Evolutionary conservation across 1,139 yeast genomes (phyloP), one percentile per base, ranked within the genome.

Genomic region (Saccharomyces hybrid): DNA sequence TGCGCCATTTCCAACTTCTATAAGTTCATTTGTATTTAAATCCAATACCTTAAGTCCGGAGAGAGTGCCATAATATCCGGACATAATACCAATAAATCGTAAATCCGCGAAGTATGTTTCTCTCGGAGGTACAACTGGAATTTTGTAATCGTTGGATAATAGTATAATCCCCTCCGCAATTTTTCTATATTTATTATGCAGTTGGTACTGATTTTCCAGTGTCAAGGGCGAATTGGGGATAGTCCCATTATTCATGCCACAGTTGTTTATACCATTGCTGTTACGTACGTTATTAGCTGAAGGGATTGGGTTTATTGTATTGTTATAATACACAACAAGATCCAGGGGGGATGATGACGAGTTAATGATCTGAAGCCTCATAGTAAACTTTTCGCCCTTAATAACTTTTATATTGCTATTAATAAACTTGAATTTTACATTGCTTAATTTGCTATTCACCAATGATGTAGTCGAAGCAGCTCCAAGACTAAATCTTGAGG

Each of bases 1-100:
- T 28, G 63, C 59, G 2, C 63, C 62, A 14, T 51, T 54, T 2
- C 72, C 71, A 20, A 69, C 60, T 41, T 66, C 69, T 13, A 64
- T 56, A 25, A 63, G 53, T 41, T 66, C 71, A 44, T 61, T 63
- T 0, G 69, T 62, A 46, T 60, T 60, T 20, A 69, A 54, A 52
- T 68, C 71, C 31, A 68, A 57, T 9, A 69, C 54, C 55, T 67
- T 68, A 25, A 69, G 56, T 4, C 71, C 71, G 2, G 63, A 56
- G 16, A 68, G 51, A 7, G 63, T 61, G 5, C 69, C 60, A 46
- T 65, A 67, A 48, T 64, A 68, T 0, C 71, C 72, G 16, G 63
- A 55, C 51, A 61, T 59, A 11, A 69, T 59, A 2, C 66, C 69
- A 23, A 69, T 62, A 48, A 68, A 63, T 28, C 62, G 59, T 46